phyloP scores from a whole-genome alignment of 306 rosid genomes.

The Dicorynia guianensis region DNA sequence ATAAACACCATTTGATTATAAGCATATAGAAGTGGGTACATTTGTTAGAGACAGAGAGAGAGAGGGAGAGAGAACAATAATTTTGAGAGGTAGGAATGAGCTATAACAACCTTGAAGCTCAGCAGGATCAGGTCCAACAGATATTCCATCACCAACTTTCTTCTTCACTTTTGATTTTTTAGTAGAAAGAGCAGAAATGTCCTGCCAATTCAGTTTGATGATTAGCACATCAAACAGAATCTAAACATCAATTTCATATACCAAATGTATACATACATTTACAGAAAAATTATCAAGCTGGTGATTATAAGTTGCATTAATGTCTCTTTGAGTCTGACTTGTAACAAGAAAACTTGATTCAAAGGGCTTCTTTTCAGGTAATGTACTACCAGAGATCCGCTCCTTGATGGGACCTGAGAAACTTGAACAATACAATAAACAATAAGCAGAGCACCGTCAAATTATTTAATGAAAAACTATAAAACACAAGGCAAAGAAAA shows the following conservation, averaged over 20 bases:
- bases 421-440: conserved; percentile 97
- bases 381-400: conserved; percentile 68
- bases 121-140: conserved; percentile 56
- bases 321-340: conserved; percentile 64
- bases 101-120: conserved; percentile 78
- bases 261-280: conserved; percentile 58
- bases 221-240: conserved; percentile 47
- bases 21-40: background rate
- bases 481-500: conserved; percentile 18
- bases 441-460: conserved; percentile 78
- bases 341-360: conserved; percentile 57
- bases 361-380: conserved; percentile 66
- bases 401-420: conserved; percentile 97
- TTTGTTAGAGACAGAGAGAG: background rate
- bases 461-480: conserved; percentile 39
- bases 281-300: conserved; percentile 53
- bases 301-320: conserved; percentile 52
- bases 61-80: conserved; percentile 20
- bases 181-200: conserved; percentile 62
- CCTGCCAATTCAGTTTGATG: conserved; percentile 64
- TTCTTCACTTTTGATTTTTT: conserved; percentile 82
- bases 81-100: conserved; percentile 32
- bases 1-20: conserved; percentile 36
- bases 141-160: conserved; percentile 61
- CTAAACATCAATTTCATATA: conserved; percentile 37